These are phyloP conservation scores for Pseudogymnoascus sp. DNA, from an alignment of 2,329 filamentous ascomycete species.

Conservation along the genomic window DNA sequence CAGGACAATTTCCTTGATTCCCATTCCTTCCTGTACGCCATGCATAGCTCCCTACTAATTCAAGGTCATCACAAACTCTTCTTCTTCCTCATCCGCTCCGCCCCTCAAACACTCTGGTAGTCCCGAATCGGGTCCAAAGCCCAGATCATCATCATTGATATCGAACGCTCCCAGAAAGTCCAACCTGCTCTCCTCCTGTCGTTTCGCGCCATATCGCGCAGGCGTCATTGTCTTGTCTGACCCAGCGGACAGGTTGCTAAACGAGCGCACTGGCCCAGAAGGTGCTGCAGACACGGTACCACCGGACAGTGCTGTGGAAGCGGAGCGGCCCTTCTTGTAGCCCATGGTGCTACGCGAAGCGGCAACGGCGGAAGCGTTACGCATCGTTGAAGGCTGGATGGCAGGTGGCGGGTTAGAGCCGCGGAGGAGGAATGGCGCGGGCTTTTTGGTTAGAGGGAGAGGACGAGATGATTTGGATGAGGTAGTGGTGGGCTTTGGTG, in stretches of 20 bases:
- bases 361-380: conserved; percentile 53
- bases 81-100: conserved; percentile 38
- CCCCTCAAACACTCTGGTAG: conserved; percentile 28
- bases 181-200: conserved; percentile 36
- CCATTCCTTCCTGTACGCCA: not conserved
- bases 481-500: conserved; percentile 22
- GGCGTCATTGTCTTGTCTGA: conserved; percentile 30
- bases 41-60: conserved; percentile 8
- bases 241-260: conserved; percentile 16
- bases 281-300: conserved; percentile 3
- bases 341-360: conserved; percentile 77
- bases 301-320: conserved; percentile 33
- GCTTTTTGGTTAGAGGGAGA: conserved; percentile 26
- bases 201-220: conserved; percentile 33
- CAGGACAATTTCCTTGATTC: not conserved
- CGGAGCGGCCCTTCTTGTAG: conserved; percentile 67
- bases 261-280: not conserved
- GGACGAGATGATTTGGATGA: conserved; percentile 28
- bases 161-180: conserved; percentile 54
- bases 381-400: conserved; percentile 43
- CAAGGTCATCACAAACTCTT: conserved; percentile 49
- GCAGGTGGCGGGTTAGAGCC: conserved; percentile 27
- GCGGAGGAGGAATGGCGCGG: conserved; percentile 22
- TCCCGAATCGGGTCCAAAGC: conserved; percentile 26
- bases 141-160: conserved; percentile 35